phyloP scores from a whole-genome alignment of 2,329 filamentous ascomycete genomes.

The Talaromyces islandicus region DNA sequence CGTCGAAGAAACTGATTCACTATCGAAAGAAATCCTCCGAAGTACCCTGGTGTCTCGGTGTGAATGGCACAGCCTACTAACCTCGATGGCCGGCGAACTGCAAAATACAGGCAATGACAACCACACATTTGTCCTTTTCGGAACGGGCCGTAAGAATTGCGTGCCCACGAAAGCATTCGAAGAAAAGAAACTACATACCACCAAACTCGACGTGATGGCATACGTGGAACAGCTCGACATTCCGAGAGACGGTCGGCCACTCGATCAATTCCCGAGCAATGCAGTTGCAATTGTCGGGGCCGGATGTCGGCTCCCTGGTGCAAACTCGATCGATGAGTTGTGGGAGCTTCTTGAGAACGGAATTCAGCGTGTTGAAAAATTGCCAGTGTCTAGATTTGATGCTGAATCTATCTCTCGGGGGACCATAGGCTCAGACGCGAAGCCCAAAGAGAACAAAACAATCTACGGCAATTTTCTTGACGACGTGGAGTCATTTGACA shows the following conservation, averaged over 20 bases:
- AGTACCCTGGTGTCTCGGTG: constrained; percentile 3
- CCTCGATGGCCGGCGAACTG: neutral
- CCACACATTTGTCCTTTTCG: constrained; percentile 1
- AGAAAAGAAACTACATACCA: neutral
- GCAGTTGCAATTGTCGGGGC: constrained; percentile 41
- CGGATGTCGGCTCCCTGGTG: constrained; percentile 41
- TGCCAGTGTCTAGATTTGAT: constrained; percentile 21
- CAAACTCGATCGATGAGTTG: constrained; percentile 31
- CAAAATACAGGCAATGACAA: neutral
- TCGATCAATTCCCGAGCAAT: constrained; percentile 4
- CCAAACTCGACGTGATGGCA: constrained; percentile 2
- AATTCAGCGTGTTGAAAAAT: constrained; percentile 10
- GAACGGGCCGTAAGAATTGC: constrained; percentile 6
- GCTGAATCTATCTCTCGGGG: constrained; percentile 2
- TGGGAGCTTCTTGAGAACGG: constrained; percentile 30
- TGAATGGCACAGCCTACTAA: constrained; percentile 4
- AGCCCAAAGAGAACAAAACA: constrained; percentile 19
- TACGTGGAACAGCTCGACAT: constrained; percentile 1
- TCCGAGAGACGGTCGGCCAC: neutral
- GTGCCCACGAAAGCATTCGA: constrained; percentile 2
- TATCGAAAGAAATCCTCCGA: constrained; percentile 3
- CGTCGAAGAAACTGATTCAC: neutral
- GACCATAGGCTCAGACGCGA: constrained; percentile 11
- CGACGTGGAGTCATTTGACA: constrained; percentile 24
- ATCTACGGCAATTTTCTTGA: constrained; percentile 14